Conservation (phyloP, 768 basidiomycete species). For the Auriculariales sp. region DNA sequence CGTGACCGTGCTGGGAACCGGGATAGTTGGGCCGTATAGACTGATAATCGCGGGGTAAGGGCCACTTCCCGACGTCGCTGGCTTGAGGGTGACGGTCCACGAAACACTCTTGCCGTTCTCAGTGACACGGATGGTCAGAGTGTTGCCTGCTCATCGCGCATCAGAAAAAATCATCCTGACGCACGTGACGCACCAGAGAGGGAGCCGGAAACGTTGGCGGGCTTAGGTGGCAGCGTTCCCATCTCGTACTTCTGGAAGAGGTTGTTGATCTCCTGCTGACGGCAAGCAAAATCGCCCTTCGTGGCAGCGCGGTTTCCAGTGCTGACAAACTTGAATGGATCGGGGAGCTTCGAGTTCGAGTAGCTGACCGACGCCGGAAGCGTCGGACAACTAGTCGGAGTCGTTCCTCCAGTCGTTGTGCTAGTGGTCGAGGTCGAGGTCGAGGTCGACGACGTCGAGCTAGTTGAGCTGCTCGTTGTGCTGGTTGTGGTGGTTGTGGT, state of each 20-base stretch:
- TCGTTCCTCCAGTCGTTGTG: background rate
- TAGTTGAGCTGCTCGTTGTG: background rate
- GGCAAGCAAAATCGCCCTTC: conserved; percentile 31
- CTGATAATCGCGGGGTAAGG: conserved; percentile 38
- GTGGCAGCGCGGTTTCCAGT: background rate
- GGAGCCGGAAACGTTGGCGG: conserved; percentile 28
- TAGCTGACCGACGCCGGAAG: conserved; percentile 7
- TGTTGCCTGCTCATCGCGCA: too few relatives aligned
- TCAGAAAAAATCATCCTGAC: too few relatives aligned
- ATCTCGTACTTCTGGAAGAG: conserved; percentile 39
- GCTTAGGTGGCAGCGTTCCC: conserved; percentile 34
- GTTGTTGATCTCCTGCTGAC: conserved; percentile 31
- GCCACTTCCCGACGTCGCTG: conserved; percentile 21
- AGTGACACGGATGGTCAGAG: conserved; percentile 33
- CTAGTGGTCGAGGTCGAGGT: background rate
- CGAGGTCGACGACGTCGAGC: background rate
- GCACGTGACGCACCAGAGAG: too few relatives aligned
- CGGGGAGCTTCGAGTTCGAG: conserved; percentile 30
- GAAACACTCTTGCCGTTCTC: conserved; percentile 33
- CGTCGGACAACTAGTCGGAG: background rate
- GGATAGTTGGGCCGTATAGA: conserved; percentile 28
- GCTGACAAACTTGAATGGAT: conserved; percentile 37
- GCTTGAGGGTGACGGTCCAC: conserved; percentile 34
- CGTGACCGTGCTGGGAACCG: conserved; percentile 20
- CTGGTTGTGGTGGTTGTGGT: background rate